These are phyloP conservation scores for Aspergillus carlsbadensis DNA, from an alignment of 495 filamentous ascomycete species.

Conservation along the genomic window DNA sequence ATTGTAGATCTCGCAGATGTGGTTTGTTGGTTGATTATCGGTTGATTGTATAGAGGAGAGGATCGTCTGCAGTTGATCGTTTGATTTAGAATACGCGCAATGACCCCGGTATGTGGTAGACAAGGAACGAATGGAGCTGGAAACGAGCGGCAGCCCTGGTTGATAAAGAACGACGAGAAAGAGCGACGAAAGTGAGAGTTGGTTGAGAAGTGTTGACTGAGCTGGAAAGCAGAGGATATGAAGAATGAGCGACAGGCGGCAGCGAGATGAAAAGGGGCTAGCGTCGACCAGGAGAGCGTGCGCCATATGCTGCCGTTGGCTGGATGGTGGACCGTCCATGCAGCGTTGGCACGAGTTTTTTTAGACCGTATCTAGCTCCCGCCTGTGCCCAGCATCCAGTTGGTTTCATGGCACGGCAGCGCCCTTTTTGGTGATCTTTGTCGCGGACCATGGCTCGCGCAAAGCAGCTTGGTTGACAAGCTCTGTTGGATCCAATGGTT, in stretches of 20 bases:
- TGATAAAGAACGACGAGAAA: slow-evolving; percentile 10
- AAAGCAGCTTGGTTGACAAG: neutral
- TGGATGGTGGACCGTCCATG: too few relatives aligned
- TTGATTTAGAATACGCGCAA: neutral
- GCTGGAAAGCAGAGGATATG: neutral
- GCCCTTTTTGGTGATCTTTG: neutral
- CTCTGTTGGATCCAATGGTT: neutral
- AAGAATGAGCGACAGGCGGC: neutral
- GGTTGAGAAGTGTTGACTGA: neutral
- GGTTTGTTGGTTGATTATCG: neutral
- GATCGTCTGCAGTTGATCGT: neutral
- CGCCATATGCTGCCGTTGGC: too few relatives aligned
- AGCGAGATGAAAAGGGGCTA: neutral
- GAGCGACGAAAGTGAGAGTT: neutral
- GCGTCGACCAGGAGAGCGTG: too few relatives aligned
- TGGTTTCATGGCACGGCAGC: neutral
- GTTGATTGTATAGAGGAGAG: neutral
- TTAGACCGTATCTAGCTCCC: too few relatives aligned
- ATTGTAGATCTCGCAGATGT: neutral
- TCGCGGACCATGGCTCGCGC: neutral
- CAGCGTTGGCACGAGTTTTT: too few relatives aligned
- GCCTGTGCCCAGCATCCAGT: neutral
- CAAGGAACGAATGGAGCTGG: slow-evolving; percentile 42
- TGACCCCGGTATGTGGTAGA: neutral
- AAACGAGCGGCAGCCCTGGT: slow-evolving; percentile 44